Base-by-base conservation (phyloP, 768 basidiomycete genomes). In the Chalciporus pseudorubinellus region DNA sequence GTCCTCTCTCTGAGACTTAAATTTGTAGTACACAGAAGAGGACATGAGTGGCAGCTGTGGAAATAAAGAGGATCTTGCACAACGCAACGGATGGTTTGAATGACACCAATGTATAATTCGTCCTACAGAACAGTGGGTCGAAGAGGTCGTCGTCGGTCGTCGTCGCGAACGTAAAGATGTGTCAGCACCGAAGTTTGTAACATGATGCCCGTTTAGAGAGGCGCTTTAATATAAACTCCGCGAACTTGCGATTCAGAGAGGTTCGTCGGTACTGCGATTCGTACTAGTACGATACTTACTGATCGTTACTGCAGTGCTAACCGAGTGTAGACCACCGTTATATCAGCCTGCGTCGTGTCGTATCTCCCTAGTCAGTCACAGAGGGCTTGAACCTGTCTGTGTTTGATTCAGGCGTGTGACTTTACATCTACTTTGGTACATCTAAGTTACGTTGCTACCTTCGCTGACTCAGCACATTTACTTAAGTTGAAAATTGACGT, bases 1-100 rank as follows among this genome's bases (percentile, higher is more conserved):
- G 73, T 98, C 95, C 75, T 90, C 86, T 76, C 81, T 91, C 70
- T 92, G 87, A 59, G 93, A 93, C 70, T 85, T 91, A 86, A 97
- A 99, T 75, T 88, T 89, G 85, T 95, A 98, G 75, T 93, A 97
- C 69, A 98, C 92, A 73, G 92, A 93, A 66, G 94, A 95, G 64
- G 90, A 83, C 91, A 88, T 88, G 56, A 48, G 26, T 26, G 46
- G 58, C 54, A 59, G 39, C 38, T 52, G 51, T 42, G 48, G 40
- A 45, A 42, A 45, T 36, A 49, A 47, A n/a, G 46, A 56, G 57
- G 34, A 21, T 11, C 26, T 41, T 52, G 55, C 48, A 60, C 56
- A 56, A 52, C 22, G 55, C 56, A 57, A 55, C 19, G 34, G n/a
- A 36, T 9, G 31, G 31, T 33, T 33, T 28, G 50, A 33, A 57